A percentile compares a stretch with the other conserved stretches of the same genome.
Evolutionary conservation across 345 rosid species (phyloP).

Genomic region (Acer campestre): DNA sequence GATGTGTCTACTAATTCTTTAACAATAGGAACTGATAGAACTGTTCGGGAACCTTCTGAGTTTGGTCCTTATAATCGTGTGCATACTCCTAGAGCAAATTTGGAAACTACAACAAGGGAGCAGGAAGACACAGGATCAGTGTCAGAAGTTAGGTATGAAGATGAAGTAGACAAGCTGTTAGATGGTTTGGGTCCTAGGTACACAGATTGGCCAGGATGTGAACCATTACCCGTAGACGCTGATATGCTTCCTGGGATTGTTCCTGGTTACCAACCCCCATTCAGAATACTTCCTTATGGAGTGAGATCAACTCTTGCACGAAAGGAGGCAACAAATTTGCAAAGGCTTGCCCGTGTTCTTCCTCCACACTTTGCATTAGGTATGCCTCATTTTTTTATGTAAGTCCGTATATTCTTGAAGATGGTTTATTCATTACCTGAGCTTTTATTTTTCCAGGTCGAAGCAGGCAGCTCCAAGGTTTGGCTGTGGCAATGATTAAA

Average conservation of each 20-base stretch:
- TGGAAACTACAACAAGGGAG: slow-evolving; percentile 27
- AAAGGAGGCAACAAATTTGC: slow-evolving; percentile 72
- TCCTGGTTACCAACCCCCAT: slow-evolving; percentile 86
- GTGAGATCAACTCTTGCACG: slow-evolving; percentile 65
- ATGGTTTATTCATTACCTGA: slow-evolving; percentile 17
- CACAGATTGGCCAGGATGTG: slow-evolving; percentile 80
- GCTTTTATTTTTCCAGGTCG: slow-evolving; percentile 58
- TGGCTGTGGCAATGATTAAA: slow-evolving; percentile 82
- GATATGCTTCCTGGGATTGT: slow-evolving; percentile 86
- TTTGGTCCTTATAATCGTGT: slow-evolving; percentile 28
- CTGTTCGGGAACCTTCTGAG: slow-evolving; percentile 21
- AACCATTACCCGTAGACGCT: slow-evolving; percentile 91
- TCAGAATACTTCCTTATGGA: slow-evolving; percentile 89
- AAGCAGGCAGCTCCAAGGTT: slow-evolving; percentile 89
- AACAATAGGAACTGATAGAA: slow-evolving; percentile 29
- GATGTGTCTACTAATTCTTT: slow-evolving; percentile 31
- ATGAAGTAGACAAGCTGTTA: slow-evolving; percentile 74
- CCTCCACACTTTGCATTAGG: slow-evolving; percentile 98
- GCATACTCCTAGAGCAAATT: slow-evolving; percentile 29
- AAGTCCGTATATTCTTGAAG: slow-evolving; percentile 5
- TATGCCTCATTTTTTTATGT: slow-evolving; percentile 30
- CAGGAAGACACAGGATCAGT: slow-evolving; percentile 30
- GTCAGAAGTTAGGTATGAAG: slow-evolving; percentile 66
- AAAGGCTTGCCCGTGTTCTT: slow-evolving; percentile 80
- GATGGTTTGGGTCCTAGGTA: slow-evolving; percentile 89